Evolutionary conservation across 108 stramenopile species (phyloP).

Genomic region (Nitzschia inconspicua): DNA sequence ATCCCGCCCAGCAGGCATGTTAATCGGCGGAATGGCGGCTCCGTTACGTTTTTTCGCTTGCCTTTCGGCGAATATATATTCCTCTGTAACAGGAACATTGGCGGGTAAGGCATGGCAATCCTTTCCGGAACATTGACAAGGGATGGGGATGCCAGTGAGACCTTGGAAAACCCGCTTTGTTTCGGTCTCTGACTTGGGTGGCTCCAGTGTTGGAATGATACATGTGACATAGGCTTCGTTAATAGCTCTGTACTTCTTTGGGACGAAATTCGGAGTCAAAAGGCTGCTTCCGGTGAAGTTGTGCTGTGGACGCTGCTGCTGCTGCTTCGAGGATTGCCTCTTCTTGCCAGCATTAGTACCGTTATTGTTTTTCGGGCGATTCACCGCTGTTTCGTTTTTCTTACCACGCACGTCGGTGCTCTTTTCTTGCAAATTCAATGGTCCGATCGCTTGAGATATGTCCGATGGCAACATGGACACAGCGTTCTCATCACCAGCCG

Average conservation of each 20-base stretch:
- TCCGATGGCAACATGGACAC: too few relatives aligned
- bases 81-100: too few relatives aligned
- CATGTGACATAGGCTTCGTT: not conserved
- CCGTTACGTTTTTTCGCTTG: not conserved
- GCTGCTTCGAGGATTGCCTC: not conserved
- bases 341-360: too few relatives aligned
- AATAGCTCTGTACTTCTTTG: slow-evolving; percentile 1
- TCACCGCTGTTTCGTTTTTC: too few relatives aligned
- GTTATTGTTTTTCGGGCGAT: too few relatives aligned
- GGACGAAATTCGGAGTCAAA: slow-evolving; percentile 13
- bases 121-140: too few relatives aligned
- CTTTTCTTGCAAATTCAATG: too few relatives aligned
- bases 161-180: not conserved
- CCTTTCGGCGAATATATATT: not conserved
- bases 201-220: not conserved
- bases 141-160: not conserved
- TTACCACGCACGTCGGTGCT: too few relatives aligned
- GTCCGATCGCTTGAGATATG: too few relatives aligned
- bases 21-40: not conserved
- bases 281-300: not conserved
- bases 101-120: too few relatives aligned
- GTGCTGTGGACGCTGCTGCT: not conserved
- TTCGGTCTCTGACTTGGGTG: not conserved
- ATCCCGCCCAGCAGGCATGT: not conserved
- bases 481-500: too few relatives aligned